phyloP scores from a whole-genome alignment of 139 green algal genomes.

The Tetradesmus lagerheimii region DNA sequence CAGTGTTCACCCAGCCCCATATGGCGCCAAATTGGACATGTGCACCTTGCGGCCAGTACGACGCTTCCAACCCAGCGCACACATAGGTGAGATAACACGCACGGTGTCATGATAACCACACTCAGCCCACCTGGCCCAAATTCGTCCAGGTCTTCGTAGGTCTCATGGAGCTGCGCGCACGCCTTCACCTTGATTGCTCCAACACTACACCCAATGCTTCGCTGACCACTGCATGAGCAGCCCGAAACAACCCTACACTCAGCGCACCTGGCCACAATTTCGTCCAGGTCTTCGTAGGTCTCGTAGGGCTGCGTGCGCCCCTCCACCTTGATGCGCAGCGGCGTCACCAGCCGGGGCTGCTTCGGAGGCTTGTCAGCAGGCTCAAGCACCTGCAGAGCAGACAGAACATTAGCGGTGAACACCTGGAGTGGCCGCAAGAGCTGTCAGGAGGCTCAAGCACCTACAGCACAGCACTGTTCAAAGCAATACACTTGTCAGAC shows the following conservation, averaged over 20 bases:
- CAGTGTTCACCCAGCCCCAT: too few species aligned
- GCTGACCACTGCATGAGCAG: background rate
- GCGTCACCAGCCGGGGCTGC: constrained; percentile 64
- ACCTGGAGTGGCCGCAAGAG: too few species aligned
- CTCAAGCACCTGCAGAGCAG: background rate
- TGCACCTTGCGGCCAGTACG: too few species aligned
- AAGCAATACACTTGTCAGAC: too few species aligned
- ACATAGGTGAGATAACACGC: too few species aligned
- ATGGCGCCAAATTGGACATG: too few species aligned
- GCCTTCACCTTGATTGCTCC: constrained; percentile 59
- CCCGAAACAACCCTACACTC: too few species aligned
- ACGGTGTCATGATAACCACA: too few species aligned
- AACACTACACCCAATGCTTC: too few species aligned
- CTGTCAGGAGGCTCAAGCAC: background rate
- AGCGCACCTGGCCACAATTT: constrained; percentile 65
- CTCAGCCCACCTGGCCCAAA: constrained; percentile 54
- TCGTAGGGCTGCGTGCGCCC: constrained; percentile 41
- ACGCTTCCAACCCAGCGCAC: too few species aligned
- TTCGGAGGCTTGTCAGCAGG: background rate
- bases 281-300: constrained; percentile 86
- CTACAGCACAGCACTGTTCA: background rate
- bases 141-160: constrained; percentile 88
- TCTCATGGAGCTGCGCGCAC: constrained; percentile 46
- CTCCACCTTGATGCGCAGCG: constrained; percentile 65
- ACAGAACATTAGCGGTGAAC: too few species aligned